Conservation (phyloP, 345 rosid genomes). For the Firmiana major region DNA sequence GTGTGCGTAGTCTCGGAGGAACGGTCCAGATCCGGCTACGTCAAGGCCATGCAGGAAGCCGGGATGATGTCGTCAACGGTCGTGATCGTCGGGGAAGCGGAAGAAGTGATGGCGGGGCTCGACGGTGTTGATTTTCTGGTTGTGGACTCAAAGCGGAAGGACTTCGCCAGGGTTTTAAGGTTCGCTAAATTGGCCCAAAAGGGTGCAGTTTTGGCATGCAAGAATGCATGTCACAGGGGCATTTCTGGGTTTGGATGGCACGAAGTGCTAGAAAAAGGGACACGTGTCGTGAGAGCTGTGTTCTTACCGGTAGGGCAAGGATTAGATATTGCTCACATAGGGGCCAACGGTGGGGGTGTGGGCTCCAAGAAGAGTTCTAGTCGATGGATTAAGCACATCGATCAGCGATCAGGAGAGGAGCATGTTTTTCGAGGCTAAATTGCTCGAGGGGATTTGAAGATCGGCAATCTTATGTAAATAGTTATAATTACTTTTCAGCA, state of each 20-base stretch:
- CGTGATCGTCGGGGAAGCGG: slow-evolving; percentile 53
- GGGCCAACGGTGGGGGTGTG: slow-evolving; percentile 29
- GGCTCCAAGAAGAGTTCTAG: slow-evolving; percentile 27
- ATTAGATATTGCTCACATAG: slow-evolving; percentile 68
- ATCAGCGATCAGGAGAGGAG: slow-evolving; percentile 71
- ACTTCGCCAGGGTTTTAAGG: slow-evolving; percentile 54
- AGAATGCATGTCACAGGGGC: slow-evolving; percentile 49
- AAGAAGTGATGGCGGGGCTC: slow-evolving; percentile 46
- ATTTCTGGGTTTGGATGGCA: slow-evolving; percentile 59
- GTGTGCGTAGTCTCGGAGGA: slow-evolving; percentile 80
- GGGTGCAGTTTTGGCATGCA: slow-evolving; percentile 79
- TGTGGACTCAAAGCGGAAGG: slow-evolving; percentile 62
- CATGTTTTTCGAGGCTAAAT: slow-evolving; percentile 47
- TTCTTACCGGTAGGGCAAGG: slow-evolving; percentile 75
- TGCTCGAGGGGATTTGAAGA: neutral
- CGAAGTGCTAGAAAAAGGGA: slow-evolving; percentile 40
- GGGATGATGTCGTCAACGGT: slow-evolving; percentile 26
- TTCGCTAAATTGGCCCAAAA: slow-evolving; percentile 48
- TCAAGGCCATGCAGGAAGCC: slow-evolving; percentile 33
- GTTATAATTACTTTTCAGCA: neutral
- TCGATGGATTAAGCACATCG: slow-evolving; percentile 79
- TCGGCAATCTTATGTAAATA: neutral
- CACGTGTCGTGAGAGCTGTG: slow-evolving; percentile 65
- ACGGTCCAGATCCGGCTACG: slow-evolving; percentile 53
- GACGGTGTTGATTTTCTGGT: slow-evolving; percentile 69